Percentiles rank a stretch among this genome's conserved stretches.
phyloP scores from a whole-genome alignment of 2,329 filamentous ascomycete species.

The Neofusicoccum ribis region DNA sequence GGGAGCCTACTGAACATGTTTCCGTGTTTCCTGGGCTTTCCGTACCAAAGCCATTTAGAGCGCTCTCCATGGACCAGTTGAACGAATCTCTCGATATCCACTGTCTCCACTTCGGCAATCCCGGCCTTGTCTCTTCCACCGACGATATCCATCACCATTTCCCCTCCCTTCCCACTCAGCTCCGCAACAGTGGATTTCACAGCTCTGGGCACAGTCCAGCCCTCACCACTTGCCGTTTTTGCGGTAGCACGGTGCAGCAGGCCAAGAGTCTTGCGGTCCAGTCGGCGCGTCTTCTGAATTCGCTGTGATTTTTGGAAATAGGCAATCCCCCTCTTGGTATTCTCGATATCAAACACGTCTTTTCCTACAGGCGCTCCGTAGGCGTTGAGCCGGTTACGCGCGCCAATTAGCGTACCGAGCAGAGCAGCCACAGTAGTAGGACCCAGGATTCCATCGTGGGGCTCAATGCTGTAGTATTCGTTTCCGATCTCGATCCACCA shows the following conservation, averaged over 20 bases:
- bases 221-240: constrained; percentile 85
- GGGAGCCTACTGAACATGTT: constrained; percentile 43
- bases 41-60: constrained; percentile 92
- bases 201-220: constrained; percentile 88
- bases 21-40: constrained; percentile 71
- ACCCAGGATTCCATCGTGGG: constrained; percentile 87
- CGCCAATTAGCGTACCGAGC: constrained; percentile 84
- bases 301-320: constrained; percentile 91
- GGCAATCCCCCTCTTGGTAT: constrained; percentile 78
- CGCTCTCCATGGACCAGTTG: constrained; percentile 77
- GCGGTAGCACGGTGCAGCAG: constrained; percentile 80
- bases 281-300: constrained; percentile 70
- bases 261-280: constrained; percentile 82
- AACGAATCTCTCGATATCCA: constrained; percentile 82
- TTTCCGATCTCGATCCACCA: constrained; percentile 96
- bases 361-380: constrained; percentile 82
- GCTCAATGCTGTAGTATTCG: constrained; percentile 90
- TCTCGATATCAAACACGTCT: constrained; percentile 84
- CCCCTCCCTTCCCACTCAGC: constrained; percentile 88
- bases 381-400: constrained; percentile 83
- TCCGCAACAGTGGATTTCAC: constrained; percentile 95
- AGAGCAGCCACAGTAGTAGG: constrained; percentile 88
- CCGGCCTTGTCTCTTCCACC: constrained; percentile 79
- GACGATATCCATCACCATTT: constrained; percentile 95
- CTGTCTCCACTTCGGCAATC: constrained; percentile 88